These are phyloP conservation scores for Pleurotus cornucopiae DNA, from an alignment of 768 basidiomycete genomes.

Conservation along the genomic window DNA sequence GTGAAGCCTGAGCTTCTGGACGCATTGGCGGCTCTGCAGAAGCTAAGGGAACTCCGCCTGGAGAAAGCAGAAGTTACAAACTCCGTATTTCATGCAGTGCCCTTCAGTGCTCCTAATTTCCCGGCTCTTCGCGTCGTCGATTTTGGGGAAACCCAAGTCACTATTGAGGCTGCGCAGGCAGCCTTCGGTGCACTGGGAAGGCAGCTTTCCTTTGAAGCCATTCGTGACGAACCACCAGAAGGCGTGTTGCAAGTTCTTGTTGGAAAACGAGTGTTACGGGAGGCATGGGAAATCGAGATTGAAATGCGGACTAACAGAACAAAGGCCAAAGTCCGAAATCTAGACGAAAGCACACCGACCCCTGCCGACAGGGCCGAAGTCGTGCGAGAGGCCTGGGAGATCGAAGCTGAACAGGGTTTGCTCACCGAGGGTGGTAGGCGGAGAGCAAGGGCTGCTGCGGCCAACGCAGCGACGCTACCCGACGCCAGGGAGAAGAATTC, in stretches of 20 bases:
- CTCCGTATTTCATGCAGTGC: constrained; percentile 45
- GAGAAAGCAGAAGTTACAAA: constrained; percentile 57
- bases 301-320: constrained; percentile 45
- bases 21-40: constrained; percentile 40
- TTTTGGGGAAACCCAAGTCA: constrained; percentile 61
- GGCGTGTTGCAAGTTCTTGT: constrained; percentile 55
- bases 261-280: constrained; percentile 68
- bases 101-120: constrained; percentile 38
- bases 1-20: constrained; percentile 36
- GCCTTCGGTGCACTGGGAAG: constrained; percentile 47
- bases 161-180: constrained; percentile 35
- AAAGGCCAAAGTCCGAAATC: constrained; percentile 21
- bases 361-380: constrained; percentile 21
- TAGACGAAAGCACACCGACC: constrained; percentile 6
- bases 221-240: constrained; percentile 46
- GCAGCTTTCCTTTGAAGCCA: constrained; percentile 49
- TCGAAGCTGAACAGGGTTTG: constrained; percentile 72
- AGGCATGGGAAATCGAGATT: constrained; percentile 77
- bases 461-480: constrained; percentile 16
- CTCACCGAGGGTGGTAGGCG: constrained; percentile 71
- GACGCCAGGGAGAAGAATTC: constrained; percentile 9
- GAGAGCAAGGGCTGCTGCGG: constrained; percentile 54
- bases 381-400: constrained; percentile 73
- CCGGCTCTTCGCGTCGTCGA: constrained; percentile 54
- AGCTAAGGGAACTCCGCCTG: constrained; percentile 54